phyloP scores from a whole-genome alignment of 2,329 filamentous ascomycete genomes.

The Pyrenophora seminiperda region DNA sequence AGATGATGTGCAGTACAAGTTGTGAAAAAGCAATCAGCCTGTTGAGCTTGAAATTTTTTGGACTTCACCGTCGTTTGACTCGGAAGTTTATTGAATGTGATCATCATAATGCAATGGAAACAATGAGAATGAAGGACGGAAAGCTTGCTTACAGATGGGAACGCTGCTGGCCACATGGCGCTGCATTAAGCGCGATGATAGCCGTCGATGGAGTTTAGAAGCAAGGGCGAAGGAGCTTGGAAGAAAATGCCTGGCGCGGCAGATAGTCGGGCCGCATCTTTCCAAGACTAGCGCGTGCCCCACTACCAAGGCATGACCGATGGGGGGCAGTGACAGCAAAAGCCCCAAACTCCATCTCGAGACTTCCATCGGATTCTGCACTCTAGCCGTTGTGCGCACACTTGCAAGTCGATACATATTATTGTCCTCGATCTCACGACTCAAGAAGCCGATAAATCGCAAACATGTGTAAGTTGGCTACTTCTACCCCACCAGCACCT shows the following conservation, averaged over 20 bases:
- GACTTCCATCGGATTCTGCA: constrained; percentile 10
- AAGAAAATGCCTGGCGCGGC: constrained; percentile 20
- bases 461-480: constrained; percentile 20
- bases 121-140: neutral
- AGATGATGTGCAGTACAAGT: constrained; percentile 4
- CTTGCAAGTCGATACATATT: neutral
- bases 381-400: constrained; percentile 15
- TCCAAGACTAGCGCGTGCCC: constrained; percentile 26
- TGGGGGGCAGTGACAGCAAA: constrained; percentile 28
- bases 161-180: neutral
- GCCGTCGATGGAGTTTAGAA: constrained; percentile 7
- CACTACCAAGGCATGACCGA: constrained; percentile 32
- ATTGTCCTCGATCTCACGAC: neutral
- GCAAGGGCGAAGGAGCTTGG: constrained; percentile 3
- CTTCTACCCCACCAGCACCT: constrained; percentile 9
- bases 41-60: constrained; percentile 60
- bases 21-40: constrained; percentile 52
- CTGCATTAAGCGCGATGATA: constrained; percentile 8
- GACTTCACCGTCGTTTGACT: constrained; percentile 46
- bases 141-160: constrained; percentile 25
- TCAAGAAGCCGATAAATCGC: constrained; percentile 1
- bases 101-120: constrained; percentile 37
- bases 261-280: constrained; percentile 25
- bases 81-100: constrained; percentile 43
- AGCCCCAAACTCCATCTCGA: constrained; percentile 27